phyloP scores from a whole-genome alignment of 495 filamentous ascomycete species.

The Neurospora sp. region DNA sequence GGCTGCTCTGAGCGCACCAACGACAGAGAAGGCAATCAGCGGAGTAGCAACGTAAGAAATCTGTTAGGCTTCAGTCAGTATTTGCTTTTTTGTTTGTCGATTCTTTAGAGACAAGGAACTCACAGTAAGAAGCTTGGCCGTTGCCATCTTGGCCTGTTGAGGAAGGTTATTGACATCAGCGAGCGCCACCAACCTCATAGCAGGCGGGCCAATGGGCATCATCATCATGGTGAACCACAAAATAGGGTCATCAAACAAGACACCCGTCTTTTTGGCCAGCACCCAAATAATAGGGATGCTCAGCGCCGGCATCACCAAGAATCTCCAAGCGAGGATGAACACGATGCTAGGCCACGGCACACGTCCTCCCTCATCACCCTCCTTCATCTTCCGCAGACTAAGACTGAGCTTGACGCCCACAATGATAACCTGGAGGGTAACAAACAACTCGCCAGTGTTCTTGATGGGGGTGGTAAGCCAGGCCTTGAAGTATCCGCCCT shows the following conservation, averaged over 20 bases:
- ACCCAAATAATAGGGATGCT: constrained; percentile 52
- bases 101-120: constrained; percentile 4
- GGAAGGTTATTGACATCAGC: constrained; percentile 52
- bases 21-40: not conserved
- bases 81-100: not conserved
- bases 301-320: constrained; percentile 19
- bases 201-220: constrained; percentile 64
- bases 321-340: constrained; percentile 37
- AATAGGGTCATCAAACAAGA: constrained; percentile 55
- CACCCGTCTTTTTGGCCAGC: constrained; percentile 46
- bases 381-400: constrained; percentile 42
- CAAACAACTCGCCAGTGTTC: constrained; percentile 62
- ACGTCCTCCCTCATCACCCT: constrained; percentile 17
- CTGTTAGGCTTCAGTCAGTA: not conserved
- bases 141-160: constrained; percentile 53
- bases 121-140: constrained; percentile 61
- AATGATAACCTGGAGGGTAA: constrained; percentile 59
- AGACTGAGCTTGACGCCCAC: constrained; percentile 59
- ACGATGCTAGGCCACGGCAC: constrained; percentile 43
- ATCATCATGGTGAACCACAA: constrained; percentile 71
- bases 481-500: constrained; percentile 62
- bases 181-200: constrained; percentile 57
- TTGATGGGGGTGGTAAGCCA: constrained; percentile 60
- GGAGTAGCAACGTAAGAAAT: constrained; percentile 1
- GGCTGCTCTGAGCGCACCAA: not conserved